Evolutionary conservation across 371 early-diverging fungal genomes (phyloP), one percentile per base, ranked within the genome.

Genomic region (Fennellomyces sp.): DNA sequence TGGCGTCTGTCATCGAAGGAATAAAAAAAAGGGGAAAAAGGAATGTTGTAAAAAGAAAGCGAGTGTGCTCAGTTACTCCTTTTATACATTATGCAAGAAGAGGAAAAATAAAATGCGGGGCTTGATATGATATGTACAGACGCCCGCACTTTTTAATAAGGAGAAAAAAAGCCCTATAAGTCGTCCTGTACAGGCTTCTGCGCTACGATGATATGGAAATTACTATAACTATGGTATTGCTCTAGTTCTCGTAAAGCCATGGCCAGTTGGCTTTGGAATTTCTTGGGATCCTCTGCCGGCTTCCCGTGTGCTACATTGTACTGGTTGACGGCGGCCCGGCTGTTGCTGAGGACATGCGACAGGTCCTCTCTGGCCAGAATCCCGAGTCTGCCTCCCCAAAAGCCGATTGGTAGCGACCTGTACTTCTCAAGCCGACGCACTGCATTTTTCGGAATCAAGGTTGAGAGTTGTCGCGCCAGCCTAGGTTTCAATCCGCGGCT

Each of bases 321-420:
- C 23, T 54, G 35, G 6, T 36, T 21, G 26, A 69, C 52, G 29
- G 62, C 61, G 27, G 54, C 36, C 30, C 62, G 64, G 21, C 51
- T 60, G 38, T 61, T 54, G 8, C 51, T 45, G 4, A 64, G 49
- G 7, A 65, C 38, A 27, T 63, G 54, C 31, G 61, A 30, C 21
- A 71, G 52, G 47, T 71, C 71, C 5, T 71, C 71, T 29, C 64
- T 56, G 50, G 61, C 61, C 10, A 64, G 33, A 21, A 66, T 67
- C 30, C 71, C 71, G 13, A 71, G 29, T 12, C 71, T 61, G n/a
- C 71, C 71, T 23, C 71, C 71, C 71, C 71, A 71, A 11, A 61
- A 17, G 4, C 71, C 71, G 29, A 71, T 64, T 17, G 71, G 71
- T 30, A 71, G 53, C 8, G 67, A 66, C n/a, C 59, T 58, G 30